Base-by-base conservation (phyloP, 2,329 filamentous ascomycete species). In the Graphium sp. region DNA sequence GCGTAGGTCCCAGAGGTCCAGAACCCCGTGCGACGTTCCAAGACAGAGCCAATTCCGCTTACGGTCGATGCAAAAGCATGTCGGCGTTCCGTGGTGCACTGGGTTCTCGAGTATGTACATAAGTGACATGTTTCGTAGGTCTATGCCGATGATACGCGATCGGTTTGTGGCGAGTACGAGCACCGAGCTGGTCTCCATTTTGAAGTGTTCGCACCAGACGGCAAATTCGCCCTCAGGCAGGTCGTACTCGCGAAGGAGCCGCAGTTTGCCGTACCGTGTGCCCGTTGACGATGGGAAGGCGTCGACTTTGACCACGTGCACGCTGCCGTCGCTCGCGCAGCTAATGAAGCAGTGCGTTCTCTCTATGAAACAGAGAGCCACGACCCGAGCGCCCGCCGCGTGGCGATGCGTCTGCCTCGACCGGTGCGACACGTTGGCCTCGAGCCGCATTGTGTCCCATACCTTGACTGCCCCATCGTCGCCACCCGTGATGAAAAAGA, bases 1-100 rank as follows among this genome's bases (percentile, higher is more conserved):
- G n/a, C 89, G 77, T 22, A 98, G 62, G 50, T 98, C 89, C 89
- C 89, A 98, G 2, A 98, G 64, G 45, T 92, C 80, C 6, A 98
- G 60, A 17, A 95, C 76, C 20, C 91, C 89, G 46, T 95, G 85
- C 1, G 83, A 82, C 1, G 91, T 98, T 20, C 85, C 89, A 1
- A 95, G 56, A 2, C 92, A 66, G 4, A 98, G 60, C 89, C 89
- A 98, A 44, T 89, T 84, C 28, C 79, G 75, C 45, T 75, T 81
- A 32, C 72, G 68, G 43, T 94, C 84, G 18, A 93, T 65, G 42
- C 80, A 87, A 50, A 98, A 94, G 39, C 82, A 89, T 1, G 82
- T 94, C 2, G 84, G 82, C 1, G 76, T 81, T 9, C 89, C 89
- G 44, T 98, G 87, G 41, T 92, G 81, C 3, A 93, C 70, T 1